Percentiles rank a stretch among this genome's conserved stretches.
phyloP scores from a whole-genome alignment of 306 rosid species.

The Rubus parviflorus region DNA sequence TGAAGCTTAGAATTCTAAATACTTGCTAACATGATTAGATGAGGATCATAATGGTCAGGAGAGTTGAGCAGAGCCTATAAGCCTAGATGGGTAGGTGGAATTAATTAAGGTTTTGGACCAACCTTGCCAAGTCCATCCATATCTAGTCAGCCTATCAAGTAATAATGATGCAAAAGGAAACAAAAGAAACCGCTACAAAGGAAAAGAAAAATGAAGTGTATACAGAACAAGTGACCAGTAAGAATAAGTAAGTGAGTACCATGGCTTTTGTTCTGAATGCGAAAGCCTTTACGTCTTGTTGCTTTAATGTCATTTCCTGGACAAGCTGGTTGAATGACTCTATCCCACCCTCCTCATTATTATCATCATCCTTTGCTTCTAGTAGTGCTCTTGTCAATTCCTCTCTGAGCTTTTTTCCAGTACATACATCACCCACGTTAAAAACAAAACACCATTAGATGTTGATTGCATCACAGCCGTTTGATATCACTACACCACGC shows the following conservation, averaged over 20 bases:
- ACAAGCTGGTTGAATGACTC: constrained; percentile 85
- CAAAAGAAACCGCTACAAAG: neutral
- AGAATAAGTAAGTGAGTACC: constrained; percentile 40
- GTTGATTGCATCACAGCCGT: neutral
- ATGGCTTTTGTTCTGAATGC: constrained; percentile 85
- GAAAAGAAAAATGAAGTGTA: neutral
- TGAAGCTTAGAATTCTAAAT: neutral
- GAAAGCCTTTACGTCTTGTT: constrained; percentile 69
- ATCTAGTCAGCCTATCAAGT: constrained; percentile 7
- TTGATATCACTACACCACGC: neutral
- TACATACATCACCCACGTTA: constrained; percentile 29
- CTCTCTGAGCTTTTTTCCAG: constrained; percentile 68
- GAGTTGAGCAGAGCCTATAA: neutral
- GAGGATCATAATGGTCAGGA: constrained; percentile 14
- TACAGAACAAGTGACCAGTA: neutral
- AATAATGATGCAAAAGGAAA: neutral
- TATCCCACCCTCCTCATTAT: constrained; percentile 42
- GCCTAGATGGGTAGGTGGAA: neutral
- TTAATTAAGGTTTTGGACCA: constrained; percentile 6
- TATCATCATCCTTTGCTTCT: constrained; percentile 54
- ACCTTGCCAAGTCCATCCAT: constrained; percentile 12
- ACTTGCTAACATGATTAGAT: neutral
- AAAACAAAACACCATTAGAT: constrained; percentile 17
- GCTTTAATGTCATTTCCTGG: constrained; percentile 56
- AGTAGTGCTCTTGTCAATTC: constrained; percentile 68